Evolutionary conservation across 2,329 filamentous ascomycete species (phyloP), one percentile per base, ranked within the genome.

Genomic region (Achaetomium macrosporum): DNA sequence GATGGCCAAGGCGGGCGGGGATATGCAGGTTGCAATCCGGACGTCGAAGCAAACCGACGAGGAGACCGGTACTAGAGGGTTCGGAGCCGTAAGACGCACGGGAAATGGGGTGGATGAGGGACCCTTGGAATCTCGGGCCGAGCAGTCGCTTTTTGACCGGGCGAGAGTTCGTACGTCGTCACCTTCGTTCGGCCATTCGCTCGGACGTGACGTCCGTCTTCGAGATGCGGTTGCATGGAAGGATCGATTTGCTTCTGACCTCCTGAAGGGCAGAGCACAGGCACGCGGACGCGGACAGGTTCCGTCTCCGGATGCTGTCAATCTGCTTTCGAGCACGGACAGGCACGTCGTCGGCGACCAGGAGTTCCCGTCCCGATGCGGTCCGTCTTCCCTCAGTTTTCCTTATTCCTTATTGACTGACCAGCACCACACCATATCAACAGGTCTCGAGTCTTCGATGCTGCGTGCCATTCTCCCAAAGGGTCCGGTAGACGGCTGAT

Each of bases 191-290:
- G 50, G 16, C 40, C 39, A 33, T n/a, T 37, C 39, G 11, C 31
- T 11, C 44, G 25, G 16, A 5, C 41, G 16, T 16, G 47, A 48
- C 35, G 19, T 29, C 13, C 13, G 13, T n/a, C 35, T 4, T n/a
- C 15, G 35, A 15, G n/a, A 5, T 37, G 6, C 15, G 19, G 48
- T 45, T 49, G 29, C 48, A 45, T 20, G 17, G 44, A 48, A 51
- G 53, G 53, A 54, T 54, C 35, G 35, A 41, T 51, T 48, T 48
- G 47, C 48, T 47, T 41, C 48, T 50, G 39, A 39, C 19, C n/a
- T 37, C 15, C 25, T 37, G 30, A 7, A 29, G 13, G 20, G n/a
- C n/a, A 13, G 19, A n/a, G 10, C 37, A 43, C 6, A n/a, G 20
- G 33, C 45, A 48, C 37, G 36, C 30, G 9, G n/a, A 19, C n/a